Evolutionary conservation across 2,329 filamentous ascomycete species (phyloP), one percentile per base, ranked within the genome.

Genomic region (Aureobasidium sp.): DNA sequence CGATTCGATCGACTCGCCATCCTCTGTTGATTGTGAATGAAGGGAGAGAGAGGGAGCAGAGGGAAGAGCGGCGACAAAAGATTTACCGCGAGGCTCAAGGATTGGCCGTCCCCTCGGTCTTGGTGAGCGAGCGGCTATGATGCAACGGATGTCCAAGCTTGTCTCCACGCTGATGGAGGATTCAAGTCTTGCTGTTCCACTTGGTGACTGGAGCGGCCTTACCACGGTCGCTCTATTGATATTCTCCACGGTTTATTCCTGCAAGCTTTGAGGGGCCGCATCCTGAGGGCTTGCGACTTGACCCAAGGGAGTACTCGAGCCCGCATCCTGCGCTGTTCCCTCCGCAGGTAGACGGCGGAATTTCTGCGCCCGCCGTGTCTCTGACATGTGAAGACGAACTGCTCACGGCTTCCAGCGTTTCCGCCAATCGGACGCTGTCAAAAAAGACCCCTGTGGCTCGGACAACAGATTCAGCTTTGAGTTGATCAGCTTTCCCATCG

Each of bases 1-100:
- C 61, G 61, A 45, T 48, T 42, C 11, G 61, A 63, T 41, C 61
- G 61, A 52, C 47, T 63, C 39, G 61, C 61, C 59, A 61, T 61
- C 11, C 37, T 53, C 59, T n/a, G 32, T 34, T 54, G 27, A 5
- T 34, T 54, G 58, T 54, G 59, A 48, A 45, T 30, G 42, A 41
- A 54, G 41, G 42, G 27, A 25, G 49, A 49, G 59, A 61, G 25
- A 36, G 50, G 15, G 34, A 1, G 34, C 41, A 41, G 57, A 30
- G 57, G n/a, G 57, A 27, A 5, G 7, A 21, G 36, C 32, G 45
- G 45, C 57, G 27, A 49, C 25, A 59, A 59, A 59, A 59, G 41
- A 45, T 36, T 42, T 32, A 15, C 27, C 13, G n/a, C 1, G 27
- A 29, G 34, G 29, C 9, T 1, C 57, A 59, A 59, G 57, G 57